Percentiles rank a stretch among this genome's conserved stretches.
These are phyloP conservation scores for Carnegiea gigantea DNA, from an alignment of 179 eudicot species.

Conservation along the genomic window DNA sequence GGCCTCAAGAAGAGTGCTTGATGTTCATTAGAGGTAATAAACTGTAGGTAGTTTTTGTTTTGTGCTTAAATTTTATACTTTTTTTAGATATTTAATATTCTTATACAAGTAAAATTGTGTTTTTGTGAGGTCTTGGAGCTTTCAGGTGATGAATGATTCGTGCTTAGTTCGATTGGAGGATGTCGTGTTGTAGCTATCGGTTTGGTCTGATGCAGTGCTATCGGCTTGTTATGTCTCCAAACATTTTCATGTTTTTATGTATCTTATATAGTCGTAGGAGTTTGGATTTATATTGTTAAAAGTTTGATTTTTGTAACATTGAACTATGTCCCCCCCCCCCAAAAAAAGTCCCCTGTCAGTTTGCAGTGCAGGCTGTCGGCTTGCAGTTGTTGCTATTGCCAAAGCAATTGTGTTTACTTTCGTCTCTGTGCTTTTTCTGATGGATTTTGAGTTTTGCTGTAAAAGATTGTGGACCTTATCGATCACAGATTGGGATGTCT, in stretches of 20 bases:
- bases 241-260: background rate
- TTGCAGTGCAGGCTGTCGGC: background rate
- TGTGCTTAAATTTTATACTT: background rate
- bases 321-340: background rate
- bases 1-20: background rate
- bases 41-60: background rate
- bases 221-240: background rate
- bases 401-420: background rate
- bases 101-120: background rate
- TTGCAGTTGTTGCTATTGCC: background rate
- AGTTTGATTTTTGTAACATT: background rate
- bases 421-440: background rate
- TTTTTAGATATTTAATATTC: background rate
- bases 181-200: background rate
- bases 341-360: background rate
- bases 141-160: background rate
- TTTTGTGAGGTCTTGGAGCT: background rate
- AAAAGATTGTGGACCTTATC: conserved; percentile 61
- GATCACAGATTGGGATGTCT: conserved; percentile 7
- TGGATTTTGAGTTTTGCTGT: background rate
- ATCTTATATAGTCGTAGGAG: background rate
- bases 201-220: background rate
- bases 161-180: conserved; percentile 1
- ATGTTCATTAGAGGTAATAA: background rate
- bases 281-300: background rate